phyloP scores from a whole-genome alignment of 1,284 basidiomycete genomes.

The Inonotus hispidus region DNA sequence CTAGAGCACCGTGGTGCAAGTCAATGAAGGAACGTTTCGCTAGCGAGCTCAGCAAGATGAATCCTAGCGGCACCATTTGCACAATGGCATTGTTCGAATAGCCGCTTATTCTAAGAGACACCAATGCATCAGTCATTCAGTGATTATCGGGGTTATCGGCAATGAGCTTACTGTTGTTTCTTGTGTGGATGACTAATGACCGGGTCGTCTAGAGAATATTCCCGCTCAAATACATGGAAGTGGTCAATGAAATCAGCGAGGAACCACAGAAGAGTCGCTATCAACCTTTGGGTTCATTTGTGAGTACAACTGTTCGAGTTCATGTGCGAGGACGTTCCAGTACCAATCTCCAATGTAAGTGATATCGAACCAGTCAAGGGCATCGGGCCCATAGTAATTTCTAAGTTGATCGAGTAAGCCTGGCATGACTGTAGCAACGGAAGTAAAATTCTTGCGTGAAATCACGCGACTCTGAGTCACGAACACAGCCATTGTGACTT shows the following conservation, averaged over 20 bases:
- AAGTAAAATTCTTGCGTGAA: conserved; percentile 15
- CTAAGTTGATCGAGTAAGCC: conserved; percentile 14
- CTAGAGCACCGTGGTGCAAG: conserved; percentile 52
- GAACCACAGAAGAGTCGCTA: conserved; percentile 29
- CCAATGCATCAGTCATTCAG: neutral
- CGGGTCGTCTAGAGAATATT: conserved; percentile 46
- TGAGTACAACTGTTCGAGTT: neutral
- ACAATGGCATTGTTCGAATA: conserved; percentile 41
- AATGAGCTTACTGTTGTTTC: conserved; percentile 40
- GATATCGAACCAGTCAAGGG: conserved; percentile 40
- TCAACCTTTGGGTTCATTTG: conserved; percentile 32
- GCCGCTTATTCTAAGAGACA: conserved; percentile 40
- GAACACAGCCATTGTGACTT: neutral
- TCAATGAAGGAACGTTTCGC: conserved; percentile 41
- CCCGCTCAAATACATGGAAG: conserved; percentile 43
- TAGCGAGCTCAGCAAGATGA: conserved; percentile 34
- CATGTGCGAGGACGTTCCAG: neutral
- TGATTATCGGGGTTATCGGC: neutral
- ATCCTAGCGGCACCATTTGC: conserved; percentile 38
- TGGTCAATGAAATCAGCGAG: conserved; percentile 14
- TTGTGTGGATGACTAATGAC: conserved; percentile 48
- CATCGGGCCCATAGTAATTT: conserved; percentile 31
- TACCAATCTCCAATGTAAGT: conserved; percentile 41
- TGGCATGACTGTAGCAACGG: conserved; percentile 8
- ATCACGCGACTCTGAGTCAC: neutral